phyloP scores from a whole-genome alignment of 2,329 filamentous ascomycete genomes.

The Hypoxylon sp. region DNA sequence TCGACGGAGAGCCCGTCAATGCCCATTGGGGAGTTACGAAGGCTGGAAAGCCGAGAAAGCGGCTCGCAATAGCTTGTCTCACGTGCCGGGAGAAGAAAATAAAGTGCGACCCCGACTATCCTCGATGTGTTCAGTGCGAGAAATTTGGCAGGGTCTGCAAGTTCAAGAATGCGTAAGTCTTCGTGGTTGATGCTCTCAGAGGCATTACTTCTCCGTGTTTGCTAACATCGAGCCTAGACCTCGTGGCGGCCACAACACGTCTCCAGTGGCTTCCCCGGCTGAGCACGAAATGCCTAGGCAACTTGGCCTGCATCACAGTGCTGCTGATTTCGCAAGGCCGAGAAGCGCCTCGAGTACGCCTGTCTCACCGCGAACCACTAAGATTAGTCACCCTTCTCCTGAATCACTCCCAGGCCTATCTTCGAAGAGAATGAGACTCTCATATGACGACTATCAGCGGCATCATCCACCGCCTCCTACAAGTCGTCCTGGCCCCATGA shows the following conservation, averaged over 20 bases:
- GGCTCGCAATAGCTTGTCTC: constrained; percentile 85
- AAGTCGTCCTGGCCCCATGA: constrained; percentile 48
- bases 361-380: constrained; percentile 63
- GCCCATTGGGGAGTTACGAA: constrained; percentile 95
- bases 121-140: constrained; percentile 91
- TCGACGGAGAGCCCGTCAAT: constrained; percentile 89
- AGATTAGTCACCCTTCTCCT: constrained; percentile 51
- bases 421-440: constrained; percentile 66
- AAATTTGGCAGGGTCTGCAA: constrained; percentile 90
- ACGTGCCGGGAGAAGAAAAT: constrained; percentile 98
- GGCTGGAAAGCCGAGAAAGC: constrained; percentile 91
- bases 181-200: not conserved
- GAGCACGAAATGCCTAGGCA: constrained; percentile 65
- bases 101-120: constrained; percentile 91
- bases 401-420: constrained; percentile 54
- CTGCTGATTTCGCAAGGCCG: constrained; percentile 58
- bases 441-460: constrained; percentile 63
- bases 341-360: constrained; percentile 64
- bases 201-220: constrained; percentile 4
- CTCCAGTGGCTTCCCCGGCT: constrained; percentile 67
- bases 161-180: constrained; percentile 87
- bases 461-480: constrained; percentile 33
- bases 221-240: constrained; percentile 60
- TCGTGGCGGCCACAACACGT: constrained; percentile 71
- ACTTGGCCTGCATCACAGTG: constrained; percentile 52